A percentile compares a stretch with the other conserved stretches of the same genome.
Conservation (phyloP, 805 yeast species). For the Zygoascus tannicola region DNA sequence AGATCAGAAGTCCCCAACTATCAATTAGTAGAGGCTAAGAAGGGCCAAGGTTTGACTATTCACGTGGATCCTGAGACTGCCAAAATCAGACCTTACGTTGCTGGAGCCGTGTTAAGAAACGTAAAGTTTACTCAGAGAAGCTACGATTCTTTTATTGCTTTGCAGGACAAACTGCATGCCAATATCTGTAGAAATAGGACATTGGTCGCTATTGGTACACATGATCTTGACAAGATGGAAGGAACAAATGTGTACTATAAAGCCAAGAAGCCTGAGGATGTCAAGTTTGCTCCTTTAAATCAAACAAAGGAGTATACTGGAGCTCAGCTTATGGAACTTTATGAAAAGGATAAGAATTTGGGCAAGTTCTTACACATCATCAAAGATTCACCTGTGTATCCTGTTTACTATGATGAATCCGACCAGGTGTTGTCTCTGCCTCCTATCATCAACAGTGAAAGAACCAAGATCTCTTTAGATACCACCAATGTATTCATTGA, state of each 20-base stretch:
- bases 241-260: slow-evolving; percentile 67
- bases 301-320: slow-evolving; percentile 52
- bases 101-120: slow-evolving; percentile 86
- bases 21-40: slow-evolving; percentile 50
- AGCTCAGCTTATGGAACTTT: slow-evolving; percentile 72
- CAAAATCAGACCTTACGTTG: slow-evolving; percentile 81
- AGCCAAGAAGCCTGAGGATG: slow-evolving; percentile 69
- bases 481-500: slow-evolving; percentile 89
- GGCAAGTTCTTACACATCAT: slow-evolving; percentile 85
- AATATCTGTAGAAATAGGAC: slow-evolving; percentile 96
- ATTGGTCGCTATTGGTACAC: slow-evolving; percentile 97
- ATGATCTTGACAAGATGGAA: slow-evolving; percentile 71
- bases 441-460: slow-evolving; percentile 91
- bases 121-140: slow-evolving; percentile 72
- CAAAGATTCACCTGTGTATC: slow-evolving; percentile 79
- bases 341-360: slow-evolving; percentile 81
- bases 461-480: slow-evolving; percentile 73
- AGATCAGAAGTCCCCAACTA: slow-evolving; percentile 54
- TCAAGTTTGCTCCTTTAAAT: slow-evolving; percentile 44
- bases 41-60: slow-evolving; percentile 48
- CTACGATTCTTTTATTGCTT: slow-evolving; percentile 88
- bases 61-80: slow-evolving; percentile 61
- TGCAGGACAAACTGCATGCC: slow-evolving; percentile 93
- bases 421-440: slow-evolving; percentile 85
- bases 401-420: slow-evolving; percentile 74